Evolutionary conservation across 768 basidiomycete species (phyloP), one percentile per base, ranked within the genome.

Genomic region (Suillus luteus): DNA sequence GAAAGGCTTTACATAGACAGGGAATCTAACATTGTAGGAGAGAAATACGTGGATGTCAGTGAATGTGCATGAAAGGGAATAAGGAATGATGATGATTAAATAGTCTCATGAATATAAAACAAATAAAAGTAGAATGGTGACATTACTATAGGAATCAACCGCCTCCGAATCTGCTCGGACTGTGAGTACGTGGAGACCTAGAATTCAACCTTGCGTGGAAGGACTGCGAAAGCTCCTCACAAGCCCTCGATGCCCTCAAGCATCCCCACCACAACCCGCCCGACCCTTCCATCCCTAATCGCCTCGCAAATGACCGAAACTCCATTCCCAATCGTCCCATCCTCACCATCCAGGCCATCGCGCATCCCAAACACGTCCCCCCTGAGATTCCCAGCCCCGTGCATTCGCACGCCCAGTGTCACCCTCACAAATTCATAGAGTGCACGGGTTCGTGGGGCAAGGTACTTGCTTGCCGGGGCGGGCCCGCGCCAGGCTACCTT

Each of bases 281-380:
- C 83, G 71, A 91, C 80, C 66, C 87, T 82, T 3, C 91, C 91
- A 71, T 92, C 89, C 37, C 89, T 81, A 57, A 91, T 86, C 15
- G 88, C 84, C 82, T 95, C 93, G 63, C 92, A 87, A 60, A 96
- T 92, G 46, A 86, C 76, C 2, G 89, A 84, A 9, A 94, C 82
- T 67, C 86, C 85, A 70, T 88, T 83, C 5, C 93, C 93, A 54
- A 89, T 74, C 11, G 89, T 90, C 43, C 24, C 54, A 46, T 2
- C 70, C 65, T n/a, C 52, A 3, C 46, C 88, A 58, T 88, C 87
- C 12, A 86, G 81, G 12, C 86, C 88, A 35, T 62, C 65, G 27
- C 64, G 67, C 74, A 88, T 81, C 9, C 91, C 90, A 60, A 83
- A 83, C 65, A 78, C 83, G 67, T 86, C 89, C 9, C 77, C 75